These are phyloP conservation scores for Huntiella bhutanensis DNA, from an alignment of 2,329 filamentous ascomycete genomes.

Conservation along the genomic window DNA sequence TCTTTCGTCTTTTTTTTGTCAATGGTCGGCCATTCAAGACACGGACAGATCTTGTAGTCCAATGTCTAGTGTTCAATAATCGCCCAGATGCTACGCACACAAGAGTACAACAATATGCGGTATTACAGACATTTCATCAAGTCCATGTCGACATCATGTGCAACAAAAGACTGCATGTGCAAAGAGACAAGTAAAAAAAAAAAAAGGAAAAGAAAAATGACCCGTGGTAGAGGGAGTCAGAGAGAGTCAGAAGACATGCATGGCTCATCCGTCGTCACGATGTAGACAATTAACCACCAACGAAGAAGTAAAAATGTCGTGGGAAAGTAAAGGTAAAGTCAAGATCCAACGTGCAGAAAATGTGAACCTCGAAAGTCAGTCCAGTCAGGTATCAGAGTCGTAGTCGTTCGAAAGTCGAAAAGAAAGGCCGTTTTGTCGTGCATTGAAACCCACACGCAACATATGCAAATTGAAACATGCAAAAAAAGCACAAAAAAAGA, in stretches of 20 bases:
- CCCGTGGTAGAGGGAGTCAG: slow-evolving; percentile 5
- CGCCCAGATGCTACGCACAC: neutral
- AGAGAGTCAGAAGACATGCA: slow-evolving; percentile 3
- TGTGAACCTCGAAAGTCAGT: neutral
- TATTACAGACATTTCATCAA: neutral
- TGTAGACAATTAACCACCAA: slow-evolving; percentile 1
- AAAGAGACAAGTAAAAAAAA: neutral
- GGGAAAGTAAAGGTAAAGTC: slow-evolving; percentile 3
- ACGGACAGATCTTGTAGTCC: too few relatives aligned
- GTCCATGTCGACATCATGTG: too few relatives aligned
- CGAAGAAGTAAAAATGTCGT: slow-evolving; percentile 4
- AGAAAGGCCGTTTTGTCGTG: too few relatives aligned
- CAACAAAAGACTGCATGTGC: neutral
- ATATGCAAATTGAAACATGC: too few relatives aligned
- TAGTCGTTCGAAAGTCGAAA: too few relatives aligned
- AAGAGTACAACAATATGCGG: neutral
- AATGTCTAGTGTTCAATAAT: neutral
- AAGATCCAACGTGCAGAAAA: neutral
- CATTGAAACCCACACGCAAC: too few relatives aligned
- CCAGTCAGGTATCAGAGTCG: too few relatives aligned
- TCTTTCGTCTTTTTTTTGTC: too few relatives aligned
- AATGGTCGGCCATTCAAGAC: too few relatives aligned
- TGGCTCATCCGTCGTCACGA: slow-evolving; percentile 3
- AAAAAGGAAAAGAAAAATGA: neutral
- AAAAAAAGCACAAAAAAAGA: too few relatives aligned